These are phyloP conservation scores for Drechslera avenae DNA, from an alignment of 2,329 filamentous ascomycete genomes.

Conservation along the genomic window DNA sequence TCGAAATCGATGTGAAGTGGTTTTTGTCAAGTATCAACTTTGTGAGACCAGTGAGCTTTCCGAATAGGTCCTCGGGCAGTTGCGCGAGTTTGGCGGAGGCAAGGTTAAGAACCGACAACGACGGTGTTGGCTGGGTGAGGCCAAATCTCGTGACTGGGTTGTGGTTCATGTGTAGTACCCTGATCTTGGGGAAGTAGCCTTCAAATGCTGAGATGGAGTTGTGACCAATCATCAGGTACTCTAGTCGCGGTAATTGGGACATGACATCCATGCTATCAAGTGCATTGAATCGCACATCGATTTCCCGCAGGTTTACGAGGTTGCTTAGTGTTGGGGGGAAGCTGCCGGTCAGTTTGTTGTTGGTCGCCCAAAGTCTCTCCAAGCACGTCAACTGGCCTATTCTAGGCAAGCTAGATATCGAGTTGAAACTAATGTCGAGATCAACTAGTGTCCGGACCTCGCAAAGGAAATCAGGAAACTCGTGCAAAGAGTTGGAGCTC, in stretches of 20 bases:
- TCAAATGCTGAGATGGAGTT: constrained; percentile 90
- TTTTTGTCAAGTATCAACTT: constrained; percentile 92
- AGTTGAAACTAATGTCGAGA: constrained; percentile 95
- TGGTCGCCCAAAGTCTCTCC: constrained; percentile 92
- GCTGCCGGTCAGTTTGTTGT: constrained; percentile 81
- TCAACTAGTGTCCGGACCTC: constrained; percentile 83
- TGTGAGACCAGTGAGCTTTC: constrained; percentile 83
- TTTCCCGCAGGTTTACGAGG: constrained; percentile 80
- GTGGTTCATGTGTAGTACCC: constrained; percentile 86
- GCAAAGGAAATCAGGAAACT: constrained; percentile 85
- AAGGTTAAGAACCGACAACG: constrained; percentile 83
- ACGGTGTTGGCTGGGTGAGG: constrained; percentile 75
- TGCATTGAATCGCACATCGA: constrained; percentile 92
- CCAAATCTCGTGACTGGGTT: constrained; percentile 96
- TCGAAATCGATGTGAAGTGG: constrained; percentile 88
- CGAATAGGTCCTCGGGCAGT: constrained; percentile 83
- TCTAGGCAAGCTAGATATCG: constrained; percentile 77
- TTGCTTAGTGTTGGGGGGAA: constrained; percentile 75
- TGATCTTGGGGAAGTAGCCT: constrained; percentile 83
- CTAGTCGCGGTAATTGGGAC: constrained; percentile 80
- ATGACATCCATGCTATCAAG: constrained; percentile 89
- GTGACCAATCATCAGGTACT: constrained; percentile 88
- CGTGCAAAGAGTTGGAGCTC: constrained; percentile 88
- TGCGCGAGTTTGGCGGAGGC: constrained; percentile 90
- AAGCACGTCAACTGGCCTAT: constrained; percentile 80